These are phyloP conservation scores for Talaromyces amestolkiae DNA, from an alignment of 2,329 filamentous ascomycete species.

Conservation along the genomic window DNA sequence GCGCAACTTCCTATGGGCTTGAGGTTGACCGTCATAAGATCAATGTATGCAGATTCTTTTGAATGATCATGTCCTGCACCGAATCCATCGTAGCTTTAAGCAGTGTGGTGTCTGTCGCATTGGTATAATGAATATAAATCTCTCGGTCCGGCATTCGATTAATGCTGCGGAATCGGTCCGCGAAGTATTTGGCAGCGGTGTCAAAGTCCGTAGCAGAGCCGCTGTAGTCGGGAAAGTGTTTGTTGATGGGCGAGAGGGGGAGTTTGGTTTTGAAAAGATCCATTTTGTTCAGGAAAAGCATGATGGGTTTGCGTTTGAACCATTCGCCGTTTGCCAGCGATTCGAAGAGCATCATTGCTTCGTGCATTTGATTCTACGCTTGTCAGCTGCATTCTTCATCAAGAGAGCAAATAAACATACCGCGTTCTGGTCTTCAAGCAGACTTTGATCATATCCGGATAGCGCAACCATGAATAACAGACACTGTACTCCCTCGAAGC, in stretches of 20 bases:
- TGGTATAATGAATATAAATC: conserved; percentile 60
- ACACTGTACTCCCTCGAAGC: conserved; percentile 90
- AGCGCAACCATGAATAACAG: conserved; percentile 92
- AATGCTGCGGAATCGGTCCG: conserved; percentile 74
- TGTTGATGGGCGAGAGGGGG: conserved; percentile 65
- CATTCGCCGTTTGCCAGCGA: conserved; percentile 82
- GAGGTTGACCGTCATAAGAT: conserved; percentile 57
- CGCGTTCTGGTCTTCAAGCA: conserved; percentile 94
- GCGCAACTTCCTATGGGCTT: background rate
- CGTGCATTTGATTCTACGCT: conserved; percentile 81
- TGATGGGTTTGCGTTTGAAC: conserved; percentile 78
- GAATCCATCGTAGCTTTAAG: conserved; percentile 84
- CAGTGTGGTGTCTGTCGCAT: conserved; percentile 66
- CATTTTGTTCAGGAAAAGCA: conserved; percentile 85
- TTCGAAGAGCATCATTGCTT: conserved; percentile 82
- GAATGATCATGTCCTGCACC: conserved; percentile 84
- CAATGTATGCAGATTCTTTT: conserved; percentile 76
- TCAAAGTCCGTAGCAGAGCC: conserved; percentile 70
- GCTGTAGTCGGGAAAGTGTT: conserved; percentile 76
- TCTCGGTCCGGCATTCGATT: conserved; percentile 62
- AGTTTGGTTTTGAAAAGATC: conserved; percentile 80
- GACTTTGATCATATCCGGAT: conserved; percentile 92
- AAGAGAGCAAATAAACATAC: conserved; percentile 54
- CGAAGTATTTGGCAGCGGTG: conserved; percentile 75
- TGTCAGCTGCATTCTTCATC: background rate